A percentile compares a stretch with the other conserved stretches of the same genome.
These are phyloP conservation scores for Ustilago nuda DNA, from an alignment of 1,284 basidiomycete genomes.

Conservation along the genomic window DNA sequence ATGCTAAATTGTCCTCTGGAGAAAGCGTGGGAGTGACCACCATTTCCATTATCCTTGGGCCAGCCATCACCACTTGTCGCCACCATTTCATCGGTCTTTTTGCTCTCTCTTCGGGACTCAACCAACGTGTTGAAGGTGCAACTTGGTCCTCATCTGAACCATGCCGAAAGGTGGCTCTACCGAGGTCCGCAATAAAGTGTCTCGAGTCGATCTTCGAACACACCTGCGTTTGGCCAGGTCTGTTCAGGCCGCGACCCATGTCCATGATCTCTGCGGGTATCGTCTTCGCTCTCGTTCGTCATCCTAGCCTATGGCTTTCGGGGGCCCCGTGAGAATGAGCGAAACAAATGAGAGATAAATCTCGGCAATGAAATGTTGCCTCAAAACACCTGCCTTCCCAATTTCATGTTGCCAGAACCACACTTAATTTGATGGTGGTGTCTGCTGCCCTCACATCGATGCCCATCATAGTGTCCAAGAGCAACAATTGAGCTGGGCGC, in stretches of 20 bases:
- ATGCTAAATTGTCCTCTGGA: not conserved
- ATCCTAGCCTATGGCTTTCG: not conserved
- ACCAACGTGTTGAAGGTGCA: not conserved
- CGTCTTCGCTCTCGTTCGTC: not conserved
- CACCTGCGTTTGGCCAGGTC: not conserved
- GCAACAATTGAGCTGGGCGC: not conserved
- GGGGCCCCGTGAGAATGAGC: not conserved
- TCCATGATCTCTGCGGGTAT: too few species aligned
- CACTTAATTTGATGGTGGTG: not conserved
- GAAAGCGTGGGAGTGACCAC: not conserved
- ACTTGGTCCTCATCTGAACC: not conserved
- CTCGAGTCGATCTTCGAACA: not conserved
- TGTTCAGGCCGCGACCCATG: not conserved
- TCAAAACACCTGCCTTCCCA: not conserved
- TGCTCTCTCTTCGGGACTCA: not conserved
- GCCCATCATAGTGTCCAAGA: not conserved
- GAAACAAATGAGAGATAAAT: not conserved
- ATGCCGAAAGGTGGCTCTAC: not conserved
- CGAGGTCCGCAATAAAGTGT: not conserved
- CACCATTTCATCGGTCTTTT: not conserved
- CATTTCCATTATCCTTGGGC: not conserved
- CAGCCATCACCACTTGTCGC: not conserved
- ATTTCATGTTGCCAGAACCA: too few species aligned
- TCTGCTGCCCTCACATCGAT: not conserved
- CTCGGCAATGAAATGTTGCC: not conserved